These are phyloP conservation scores for Solanum tarijense DNA, from an alignment of 257 asterid species.

Conservation along the genomic window DNA sequence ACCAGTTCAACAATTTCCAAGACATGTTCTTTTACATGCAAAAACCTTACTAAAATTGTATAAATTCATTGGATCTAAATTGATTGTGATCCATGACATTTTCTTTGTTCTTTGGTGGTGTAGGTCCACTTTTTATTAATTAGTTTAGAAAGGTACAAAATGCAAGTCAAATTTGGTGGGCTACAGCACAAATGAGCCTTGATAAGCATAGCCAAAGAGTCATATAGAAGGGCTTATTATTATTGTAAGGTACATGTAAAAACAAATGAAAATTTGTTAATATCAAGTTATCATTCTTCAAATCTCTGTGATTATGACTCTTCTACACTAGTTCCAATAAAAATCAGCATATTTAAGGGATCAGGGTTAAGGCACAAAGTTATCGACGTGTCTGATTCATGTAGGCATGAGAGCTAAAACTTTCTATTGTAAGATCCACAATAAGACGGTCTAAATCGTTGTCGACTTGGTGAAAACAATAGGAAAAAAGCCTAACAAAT, in stretches of 20 bases:
- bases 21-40: slow-evolving; percentile 47
- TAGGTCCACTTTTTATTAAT: neutral
- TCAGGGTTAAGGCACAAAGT: neutral
- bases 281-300: neutral
- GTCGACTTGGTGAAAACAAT: neutral
- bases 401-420: neutral
- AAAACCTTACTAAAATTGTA: slow-evolving; percentile 26
- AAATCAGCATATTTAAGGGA: neutral
- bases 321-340: neutral
- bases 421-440: neutral
- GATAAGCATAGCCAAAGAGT: neutral
- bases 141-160: neutral
- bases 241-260: neutral
- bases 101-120: neutral
- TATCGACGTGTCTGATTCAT: neutral
- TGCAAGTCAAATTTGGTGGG: neutral
- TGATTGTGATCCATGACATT: neutral
- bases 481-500: neutral
- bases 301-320: neutral
- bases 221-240: neutral
- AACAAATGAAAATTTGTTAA: slow-evolving; percentile 1
- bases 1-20: slow-evolving; percentile 32
- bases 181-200: neutral
- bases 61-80: neutral
- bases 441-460: neutral